Evolutionary conservation across 768 basidiomycete genomes (phyloP).

Genomic region (Pleurotus platypus): DNA sequence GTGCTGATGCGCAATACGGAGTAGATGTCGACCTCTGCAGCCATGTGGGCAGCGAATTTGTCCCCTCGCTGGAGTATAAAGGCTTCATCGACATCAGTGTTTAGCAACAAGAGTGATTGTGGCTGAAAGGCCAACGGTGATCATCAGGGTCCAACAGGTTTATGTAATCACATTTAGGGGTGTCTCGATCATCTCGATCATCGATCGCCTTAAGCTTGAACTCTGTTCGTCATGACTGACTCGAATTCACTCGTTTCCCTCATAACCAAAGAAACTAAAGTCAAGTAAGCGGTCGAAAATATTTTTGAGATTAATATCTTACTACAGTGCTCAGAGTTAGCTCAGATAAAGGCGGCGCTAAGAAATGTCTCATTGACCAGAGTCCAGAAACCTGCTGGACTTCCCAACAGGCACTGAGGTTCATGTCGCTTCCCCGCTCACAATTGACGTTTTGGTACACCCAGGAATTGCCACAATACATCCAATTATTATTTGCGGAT

Average conservation of each 20-base stretch:
- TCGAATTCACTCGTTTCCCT: slow-evolving; percentile 30
- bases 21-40: slow-evolving; percentile 19
- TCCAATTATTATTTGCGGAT: slow-evolving; percentile 58
- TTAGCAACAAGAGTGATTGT: not conserved
- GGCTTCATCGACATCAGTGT: not conserved
- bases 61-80: not conserved
- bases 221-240: slow-evolving; percentile 14
- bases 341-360: slow-evolving; percentile 72
- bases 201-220: not conserved
- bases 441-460: slow-evolving; percentile 10
- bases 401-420: slow-evolving; percentile 59
- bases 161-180: no score
- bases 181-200: not conserved
- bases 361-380: slow-evolving; percentile 65
- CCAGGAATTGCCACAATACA: slow-evolving; percentile 77
- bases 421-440: not conserved
- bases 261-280: slow-evolving; percentile 37
- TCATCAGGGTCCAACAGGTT: no score
- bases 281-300: slow-evolving; percentile 34
- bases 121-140: no score
- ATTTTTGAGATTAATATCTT: slow-evolving; percentile 5
- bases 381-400: slow-evolving; percentile 84
- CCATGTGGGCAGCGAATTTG: slow-evolving; percentile 24
- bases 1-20: slow-evolving; percentile 23
- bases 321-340: slow-evolving; percentile 53